phyloP scores from a whole-genome alignment of 768 basidiomycete species.

The Tricholoma flavovirens region DNA sequence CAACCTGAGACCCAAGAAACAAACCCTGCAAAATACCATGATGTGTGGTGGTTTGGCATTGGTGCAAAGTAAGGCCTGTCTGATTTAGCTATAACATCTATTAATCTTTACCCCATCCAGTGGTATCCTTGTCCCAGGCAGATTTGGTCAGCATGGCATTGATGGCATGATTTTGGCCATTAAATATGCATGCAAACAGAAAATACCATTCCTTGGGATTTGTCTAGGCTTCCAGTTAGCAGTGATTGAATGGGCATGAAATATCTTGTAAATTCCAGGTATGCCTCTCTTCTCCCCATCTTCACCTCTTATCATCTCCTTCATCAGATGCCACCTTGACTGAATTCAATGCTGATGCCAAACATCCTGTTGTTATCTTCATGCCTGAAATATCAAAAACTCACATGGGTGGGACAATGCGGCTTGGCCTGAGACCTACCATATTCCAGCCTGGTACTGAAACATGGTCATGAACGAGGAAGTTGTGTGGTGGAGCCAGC shows the following conservation, averaged over 20 bases:
- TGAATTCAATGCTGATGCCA: conserved; percentile 63
- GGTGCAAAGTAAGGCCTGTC: conserved; percentile 62
- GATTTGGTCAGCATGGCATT: conserved; percentile 89
- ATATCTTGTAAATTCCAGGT: conserved; percentile 71
- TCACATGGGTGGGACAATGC: conserved; percentile 99
- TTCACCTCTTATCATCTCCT: conserved; percentile 7
- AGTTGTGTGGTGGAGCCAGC: conserved; percentile 75
- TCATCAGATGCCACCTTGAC: conserved; percentile 72
- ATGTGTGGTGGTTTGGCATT: conserved; percentile 91
- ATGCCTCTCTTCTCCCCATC: conserved; percentile 9
- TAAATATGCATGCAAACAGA: conserved; percentile 94
- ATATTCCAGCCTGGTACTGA: conserved; percentile 73
- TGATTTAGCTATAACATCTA: conserved; percentile 4
- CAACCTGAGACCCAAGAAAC: conserved; percentile 76
- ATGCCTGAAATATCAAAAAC: conserved; percentile 99
- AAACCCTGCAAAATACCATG: conserved; percentile 85
- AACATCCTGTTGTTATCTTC: conserved; percentile 82
- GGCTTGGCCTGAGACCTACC: conserved; percentile 95
- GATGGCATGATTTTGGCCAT: conserved; percentile 99
- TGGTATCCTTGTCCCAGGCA: conserved; percentile 96
- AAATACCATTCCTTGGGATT: conserved; percentile 92
- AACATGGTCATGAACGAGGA: conserved; percentile 63
- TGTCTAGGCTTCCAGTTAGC: conserved; percentile 98
- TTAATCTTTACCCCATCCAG: conserved; percentile 30
- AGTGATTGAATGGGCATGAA: conserved; percentile 90